Evolutionary conservation across 495 filamentous ascomycete genomes (phyloP).

Genomic region (Astrothelium macrocarpum): DNA sequence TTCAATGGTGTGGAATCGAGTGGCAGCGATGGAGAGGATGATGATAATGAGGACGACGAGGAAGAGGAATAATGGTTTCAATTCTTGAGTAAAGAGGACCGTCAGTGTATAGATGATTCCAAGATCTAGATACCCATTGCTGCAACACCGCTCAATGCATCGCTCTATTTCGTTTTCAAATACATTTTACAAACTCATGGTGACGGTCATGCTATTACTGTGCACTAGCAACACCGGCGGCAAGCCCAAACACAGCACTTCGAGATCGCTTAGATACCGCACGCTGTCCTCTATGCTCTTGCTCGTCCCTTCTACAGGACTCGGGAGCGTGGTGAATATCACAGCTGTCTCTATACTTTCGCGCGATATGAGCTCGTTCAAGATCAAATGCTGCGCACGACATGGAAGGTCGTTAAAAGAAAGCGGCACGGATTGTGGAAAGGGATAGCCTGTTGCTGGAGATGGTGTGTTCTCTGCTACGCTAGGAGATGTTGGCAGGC

Average conservation of each 20-base stretch:
- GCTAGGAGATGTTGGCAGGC: neutral
- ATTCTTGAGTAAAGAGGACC: neutral
- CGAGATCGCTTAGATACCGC: slow-evolving; percentile 55
- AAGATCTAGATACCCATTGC: slow-evolving; percentile 2
- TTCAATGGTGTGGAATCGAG: slow-evolving; percentile 33
- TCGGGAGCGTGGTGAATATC: slow-evolving; percentile 71
- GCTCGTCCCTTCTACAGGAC: slow-evolving; percentile 57
- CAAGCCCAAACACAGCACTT: slow-evolving; percentile 45
- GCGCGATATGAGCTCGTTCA: slow-evolving; percentile 71
- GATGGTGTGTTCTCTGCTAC: neutral
- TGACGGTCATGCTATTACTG: slow-evolving; percentile 86
- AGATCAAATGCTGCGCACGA: slow-evolving; percentile 71
- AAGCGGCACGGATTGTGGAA: slow-evolving; percentile 51
- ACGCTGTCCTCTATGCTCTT: slow-evolving; percentile 57
- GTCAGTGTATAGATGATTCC: neutral
- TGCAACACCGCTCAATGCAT: neutral
- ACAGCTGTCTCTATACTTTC: slow-evolving; percentile 67
- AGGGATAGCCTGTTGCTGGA: slow-evolving; percentile 41
- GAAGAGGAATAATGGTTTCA: slow-evolving; percentile 1
- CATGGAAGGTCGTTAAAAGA: slow-evolving; percentile 79
- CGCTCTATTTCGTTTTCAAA: neutral
- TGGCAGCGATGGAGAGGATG: slow-evolving; percentile 8
- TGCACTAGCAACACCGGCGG: slow-evolving; percentile 70
- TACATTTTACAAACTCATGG: slow-evolving; percentile 55
- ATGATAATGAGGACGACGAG: slow-evolving; percentile 15